phyloP scores from a whole-genome alignment of 306 rosid genomes.

The Comarum palustre region DNA sequence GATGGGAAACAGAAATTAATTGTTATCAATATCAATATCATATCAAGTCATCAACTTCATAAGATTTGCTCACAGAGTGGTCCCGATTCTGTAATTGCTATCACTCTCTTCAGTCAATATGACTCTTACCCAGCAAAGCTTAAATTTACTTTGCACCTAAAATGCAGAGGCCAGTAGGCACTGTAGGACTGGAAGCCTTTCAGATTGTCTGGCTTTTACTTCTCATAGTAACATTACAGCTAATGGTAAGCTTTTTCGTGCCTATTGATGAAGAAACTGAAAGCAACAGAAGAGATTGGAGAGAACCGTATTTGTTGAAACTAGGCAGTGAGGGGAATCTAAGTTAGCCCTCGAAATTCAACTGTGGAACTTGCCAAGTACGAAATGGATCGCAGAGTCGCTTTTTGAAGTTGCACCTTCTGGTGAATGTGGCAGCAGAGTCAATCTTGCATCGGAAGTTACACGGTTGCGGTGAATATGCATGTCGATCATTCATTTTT shows the following conservation, averaged over 20 bases:
- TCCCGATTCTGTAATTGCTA: constrained; percentile 26
- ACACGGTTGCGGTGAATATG: constrained; percentile 20
- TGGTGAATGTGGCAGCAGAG: constrained; percentile 29
- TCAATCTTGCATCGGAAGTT: constrained; percentile 25
- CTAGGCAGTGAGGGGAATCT: constrained; percentile 15
- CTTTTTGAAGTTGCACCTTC: constrained; percentile 19
- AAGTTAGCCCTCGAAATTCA: constrained; percentile 9
- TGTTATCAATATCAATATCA: constrained; percentile 1
- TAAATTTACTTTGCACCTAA: constrained; percentile 32
- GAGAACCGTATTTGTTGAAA: constrained; percentile 11
- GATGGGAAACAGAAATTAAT: neutral
- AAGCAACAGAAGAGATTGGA: constrained; percentile 14
- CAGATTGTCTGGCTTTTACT: constrained; percentile 38
- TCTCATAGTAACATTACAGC: constrained; percentile 30
- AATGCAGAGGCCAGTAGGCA: constrained; percentile 29
- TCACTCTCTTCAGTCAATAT: constrained; percentile 15
- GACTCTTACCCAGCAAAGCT: constrained; percentile 13
- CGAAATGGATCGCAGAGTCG: neutral
- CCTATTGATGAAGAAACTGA: constrained; percentile 13
- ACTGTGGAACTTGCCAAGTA: neutral
- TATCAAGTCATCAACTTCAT: constrained; percentile 11
- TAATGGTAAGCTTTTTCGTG: constrained; percentile 10
- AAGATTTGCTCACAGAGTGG: constrained; percentile 36
- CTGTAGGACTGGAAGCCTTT: constrained; percentile 35
- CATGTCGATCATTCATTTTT: constrained; percentile 13